Percentiles rank a stretch among this genome's conserved stretches.
Evolutionary conservation across 148 eudicot genomes (phyloP).

Genomic region (Gaultheria prostrata): DNA sequence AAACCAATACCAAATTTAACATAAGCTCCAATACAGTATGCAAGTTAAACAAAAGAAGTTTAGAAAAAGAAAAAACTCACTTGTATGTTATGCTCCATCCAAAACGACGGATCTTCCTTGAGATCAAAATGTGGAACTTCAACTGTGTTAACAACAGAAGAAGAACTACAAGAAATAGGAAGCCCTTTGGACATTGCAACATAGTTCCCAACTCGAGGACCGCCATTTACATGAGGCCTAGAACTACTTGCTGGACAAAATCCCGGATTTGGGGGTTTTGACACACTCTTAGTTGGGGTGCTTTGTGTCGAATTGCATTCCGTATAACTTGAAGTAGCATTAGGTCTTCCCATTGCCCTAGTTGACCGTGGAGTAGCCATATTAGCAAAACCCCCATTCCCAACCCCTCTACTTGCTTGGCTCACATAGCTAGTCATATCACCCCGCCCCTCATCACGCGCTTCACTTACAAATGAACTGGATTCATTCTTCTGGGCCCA

Average conservation of each 20-base stretch:
- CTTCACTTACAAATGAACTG: conserved; percentile 26
- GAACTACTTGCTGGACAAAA: conserved; percentile 46
- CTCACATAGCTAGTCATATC: conserved; percentile 22
- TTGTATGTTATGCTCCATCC: conserved; percentile 99
- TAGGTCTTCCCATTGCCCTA: conserved; percentile 34
- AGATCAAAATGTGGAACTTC: conserved; percentile 91
- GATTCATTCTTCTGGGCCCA: conserved; percentile 47
- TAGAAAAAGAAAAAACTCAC: conserved; percentile 28
- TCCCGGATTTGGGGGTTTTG: conserved; percentile 68
- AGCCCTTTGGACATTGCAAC: conserved; percentile 57
- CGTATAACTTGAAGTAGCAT: conserved; percentile 33
- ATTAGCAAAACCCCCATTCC: conserved; percentile 27
- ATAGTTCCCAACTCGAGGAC: conserved; percentile 43
- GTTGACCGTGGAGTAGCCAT: conserved; percentile 52
- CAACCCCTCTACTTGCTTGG: conserved; percentile 21
- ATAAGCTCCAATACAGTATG: not conserved
- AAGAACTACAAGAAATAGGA: conserved; percentile 38
- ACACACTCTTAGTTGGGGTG: conserved; percentile 88
- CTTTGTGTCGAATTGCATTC: conserved; percentile 55
- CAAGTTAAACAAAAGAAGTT: not conserved
- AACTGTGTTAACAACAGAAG: conserved; percentile 44
- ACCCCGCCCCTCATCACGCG: conserved; percentile 32
- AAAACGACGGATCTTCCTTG: conserved; percentile 90
- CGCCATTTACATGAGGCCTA: conserved; percentile 42
- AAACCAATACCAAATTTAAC: conserved; percentile 14